Evolutionary conservation across 345 rosid species (phyloP).

Genomic region (sweet orange (Citrus sinensis)): DNA sequence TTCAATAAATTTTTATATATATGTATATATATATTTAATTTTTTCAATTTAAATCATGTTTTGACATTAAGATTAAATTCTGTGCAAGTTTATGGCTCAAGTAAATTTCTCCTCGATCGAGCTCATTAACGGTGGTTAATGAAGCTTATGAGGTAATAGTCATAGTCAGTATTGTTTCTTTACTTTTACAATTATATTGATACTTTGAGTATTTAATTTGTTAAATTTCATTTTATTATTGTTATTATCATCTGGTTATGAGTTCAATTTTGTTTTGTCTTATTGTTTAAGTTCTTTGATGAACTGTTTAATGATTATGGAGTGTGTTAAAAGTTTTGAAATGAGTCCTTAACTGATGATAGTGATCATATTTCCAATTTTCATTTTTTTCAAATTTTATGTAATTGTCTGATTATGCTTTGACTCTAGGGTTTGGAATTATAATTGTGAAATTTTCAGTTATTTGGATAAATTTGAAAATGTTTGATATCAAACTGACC

Average conservation of each 20-base stretch:
- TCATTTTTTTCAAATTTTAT: background rate
- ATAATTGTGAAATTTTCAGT: background rate
- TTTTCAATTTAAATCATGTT: background rate
- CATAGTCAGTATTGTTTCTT: slow-evolving; percentile 14
- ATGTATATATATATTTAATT: no score
- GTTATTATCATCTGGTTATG: background rate
- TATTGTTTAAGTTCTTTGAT: slow-evolving; percentile 4
- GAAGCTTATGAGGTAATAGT: slow-evolving; percentile 16
- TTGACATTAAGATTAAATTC: slow-evolving; percentile 4
- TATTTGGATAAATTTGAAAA: background rate
- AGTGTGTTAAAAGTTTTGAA: background rate
- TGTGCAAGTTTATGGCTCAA: slow-evolving; percentile 6
- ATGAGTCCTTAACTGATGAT: background rate
- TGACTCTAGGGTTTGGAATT: slow-evolving; percentile 35
- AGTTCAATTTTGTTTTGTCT: slow-evolving; percentile 3
- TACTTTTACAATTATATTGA: slow-evolving; percentile 1
- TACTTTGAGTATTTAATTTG: background rate
- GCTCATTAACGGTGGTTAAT: slow-evolving; percentile 22
- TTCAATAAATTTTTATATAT: background rate
- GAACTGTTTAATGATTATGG: background rate
- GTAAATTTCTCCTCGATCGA: slow-evolving; percentile 10
- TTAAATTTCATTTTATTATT: background rate
- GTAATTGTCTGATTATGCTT: background rate
- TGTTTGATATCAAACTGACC: background rate
- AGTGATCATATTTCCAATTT: slow-evolving; percentile 1